Base-by-base conservation (phyloP, 495 filamentous ascomycete species). In the Neurospora discreta region DNA sequence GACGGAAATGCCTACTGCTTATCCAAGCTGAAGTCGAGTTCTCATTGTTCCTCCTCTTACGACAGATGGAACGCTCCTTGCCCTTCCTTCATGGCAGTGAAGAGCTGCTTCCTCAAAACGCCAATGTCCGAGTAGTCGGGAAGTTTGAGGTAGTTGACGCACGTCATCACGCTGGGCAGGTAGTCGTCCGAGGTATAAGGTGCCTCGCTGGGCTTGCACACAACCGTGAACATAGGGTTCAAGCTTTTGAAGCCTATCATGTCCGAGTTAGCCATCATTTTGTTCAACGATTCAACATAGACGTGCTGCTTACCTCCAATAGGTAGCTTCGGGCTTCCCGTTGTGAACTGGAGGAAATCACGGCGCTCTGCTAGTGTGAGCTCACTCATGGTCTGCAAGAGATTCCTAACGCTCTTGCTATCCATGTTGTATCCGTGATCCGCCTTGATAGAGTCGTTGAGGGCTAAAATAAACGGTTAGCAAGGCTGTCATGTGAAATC, bases 381-480 rank as follows among this genome's bases (percentile, higher is more conserved):
- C 81, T 97, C 94, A 78, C 94, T 97, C 96, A 99, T 98, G 20
- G 90, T 90, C 77, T 98, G 94, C 4, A 99, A 87, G 74, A 99
- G 78, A 76, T 99, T 98, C 46, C 89, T 92, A 41, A 99, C 95
- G 73, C 93, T 97, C 84, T 91, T 93, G 85, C 96, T 98, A 75
- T 99, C 96, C 90, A 99, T 95, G 75, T 98, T 98, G 85, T 93
- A 99, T 5, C 96, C 96, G 79, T 99, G 96, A 77, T 99, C 96
- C n/a, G 96, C 96, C 84, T 98, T 99, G 81, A 99, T 94, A 3
- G 95, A 97, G 78, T 99, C 96, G 88, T 95, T 97, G 33, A 99
- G 86, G 43, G 95, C 93, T 96, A 77, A 74, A 44, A 26, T 13
- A 9, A 9, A 39, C 4, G 26, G 73, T 78, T 71, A 77, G 73